These are phyloP conservation scores for Toxicodendron radicans DNA, from an alignment of 345 rosid species.

Conservation along the genomic window DNA sequence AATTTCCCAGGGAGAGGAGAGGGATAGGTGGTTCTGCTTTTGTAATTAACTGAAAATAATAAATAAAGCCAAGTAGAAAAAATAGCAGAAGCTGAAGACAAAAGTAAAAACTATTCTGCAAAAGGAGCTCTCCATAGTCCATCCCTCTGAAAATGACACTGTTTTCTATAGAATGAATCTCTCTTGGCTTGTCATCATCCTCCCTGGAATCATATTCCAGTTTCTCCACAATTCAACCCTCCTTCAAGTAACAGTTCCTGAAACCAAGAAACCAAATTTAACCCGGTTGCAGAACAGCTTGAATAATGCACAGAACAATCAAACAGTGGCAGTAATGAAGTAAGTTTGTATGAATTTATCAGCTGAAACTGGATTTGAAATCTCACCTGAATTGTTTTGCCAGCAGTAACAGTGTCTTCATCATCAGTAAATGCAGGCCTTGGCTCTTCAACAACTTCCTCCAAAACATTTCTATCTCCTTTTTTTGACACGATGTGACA, in stretches of 20 bases:
- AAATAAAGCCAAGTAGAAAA: not conserved
- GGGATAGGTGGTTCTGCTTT: not conserved
- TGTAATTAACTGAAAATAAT: not conserved
- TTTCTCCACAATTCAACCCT: not conserved
- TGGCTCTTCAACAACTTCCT: conserved; percentile 45
- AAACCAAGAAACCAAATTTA: not conserved
- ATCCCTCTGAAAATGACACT: not conserved
- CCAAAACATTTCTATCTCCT: conserved; percentile 29
- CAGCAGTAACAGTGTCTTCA: not conserved
- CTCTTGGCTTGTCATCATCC: not conserved
- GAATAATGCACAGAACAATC: no score
- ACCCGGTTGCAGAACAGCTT: no score
- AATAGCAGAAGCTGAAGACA: not conserved
- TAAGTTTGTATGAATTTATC: no score
- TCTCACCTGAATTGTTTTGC: conserved; percentile 33
- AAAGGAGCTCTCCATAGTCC: not conserved
- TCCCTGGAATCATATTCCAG: conserved; percentile 10
- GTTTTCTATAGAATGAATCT: not conserved
- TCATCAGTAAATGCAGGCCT: conserved; percentile 17
- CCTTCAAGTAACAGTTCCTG: conserved; percentile 14
- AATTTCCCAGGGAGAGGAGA: not conserved
- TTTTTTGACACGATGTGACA: conserved; percentile 24
- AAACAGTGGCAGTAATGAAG: no score
- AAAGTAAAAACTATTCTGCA: not conserved
- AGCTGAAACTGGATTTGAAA: not conserved